Evolutionary conservation across 192 early-diverging fungal genomes (phyloP).

Genomic region (Cladochytrium replicatum): DNA sequence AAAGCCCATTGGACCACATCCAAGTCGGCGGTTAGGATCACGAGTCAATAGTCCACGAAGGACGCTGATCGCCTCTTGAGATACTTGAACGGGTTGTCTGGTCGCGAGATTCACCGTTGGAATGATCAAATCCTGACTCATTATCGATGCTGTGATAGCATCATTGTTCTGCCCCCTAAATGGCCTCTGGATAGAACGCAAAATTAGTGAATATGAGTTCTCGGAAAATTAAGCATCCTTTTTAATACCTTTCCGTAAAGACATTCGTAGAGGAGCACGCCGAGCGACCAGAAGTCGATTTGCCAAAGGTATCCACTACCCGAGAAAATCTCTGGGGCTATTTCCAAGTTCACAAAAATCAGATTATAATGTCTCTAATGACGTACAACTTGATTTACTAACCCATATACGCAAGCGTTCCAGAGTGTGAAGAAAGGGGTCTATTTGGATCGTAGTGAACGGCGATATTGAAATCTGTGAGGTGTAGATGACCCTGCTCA

Average conservation of each 20-base stretch:
- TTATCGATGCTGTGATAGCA: constrained; percentile 45
- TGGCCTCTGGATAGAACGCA: constrained; percentile 38
- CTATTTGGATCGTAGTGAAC: constrained; percentile 6
- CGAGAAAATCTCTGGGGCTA: constrained; percentile 17
- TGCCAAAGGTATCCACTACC: constrained; percentile 17
- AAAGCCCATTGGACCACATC: constrained; percentile 59
- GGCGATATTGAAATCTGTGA: constrained; percentile 18
- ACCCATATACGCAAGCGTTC: constrained; percentile 75
- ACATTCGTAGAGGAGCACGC: constrained; percentile 57
- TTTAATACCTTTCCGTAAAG: constrained; percentile 62
- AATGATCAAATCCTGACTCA: constrained; percentile 44
- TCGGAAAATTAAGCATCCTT: too few species aligned
- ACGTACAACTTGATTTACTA: neutral
- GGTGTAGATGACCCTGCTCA: constrained; percentile 34
- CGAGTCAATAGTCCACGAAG: constrained; percentile 50
- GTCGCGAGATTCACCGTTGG: constrained; percentile 35
- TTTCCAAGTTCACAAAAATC: neutral
- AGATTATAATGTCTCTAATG: neutral
- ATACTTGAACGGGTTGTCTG: constrained; percentile 7
- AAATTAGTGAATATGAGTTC: neutral
- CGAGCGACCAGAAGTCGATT: constrained; percentile 60
- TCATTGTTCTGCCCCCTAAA: constrained; percentile 57
- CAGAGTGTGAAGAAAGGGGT: constrained; percentile 56
- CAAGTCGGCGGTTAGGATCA: constrained; percentile 62
- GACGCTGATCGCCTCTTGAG: constrained; percentile 11